Evolutionary conservation across 2,329 filamentous ascomycete genomes (phyloP), one percentile per base, ranked within the genome.

Genomic region (Stemphylium lycopersici): DNA sequence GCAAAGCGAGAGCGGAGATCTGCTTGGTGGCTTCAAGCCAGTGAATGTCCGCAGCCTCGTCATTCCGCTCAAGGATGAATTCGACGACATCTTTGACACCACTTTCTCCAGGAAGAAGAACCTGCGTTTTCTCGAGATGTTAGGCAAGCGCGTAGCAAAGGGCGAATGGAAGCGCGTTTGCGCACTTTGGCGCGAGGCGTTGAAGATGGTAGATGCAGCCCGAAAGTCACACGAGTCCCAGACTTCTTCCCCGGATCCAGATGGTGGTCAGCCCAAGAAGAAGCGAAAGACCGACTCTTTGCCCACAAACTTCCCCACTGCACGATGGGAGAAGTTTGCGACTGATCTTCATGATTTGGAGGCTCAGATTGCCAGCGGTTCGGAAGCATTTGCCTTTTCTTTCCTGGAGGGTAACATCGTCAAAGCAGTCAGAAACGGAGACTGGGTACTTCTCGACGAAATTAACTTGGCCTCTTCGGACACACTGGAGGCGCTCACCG

Each of bases 391-490:
- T 73, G 91, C 93, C 0, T 99, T 99, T 76, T 91, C 91, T 0
- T 99, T 99, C 70, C 85, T 98, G 0, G 95, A 99, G 75, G 93
- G 95, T 58, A 96, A 96, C 67, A 90, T 99, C 58, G 89, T 99
- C 52, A 96, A 96, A 76, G 95, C 96, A n/a, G 87, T 93, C 20
- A 85, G 93, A 36, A 96, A 97, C 69, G 95, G 95, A 6, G 92
- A 97, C 74, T 99, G 95, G 95, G 90, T 99, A 24, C 82, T 99
- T 15, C 83, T 98, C 22, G 95, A 99, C 71, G 95, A 99, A 75
- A 96, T 99, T 68, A 99, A 99, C 71, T 79, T 99, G 58, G 95
- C 95, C 5, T 93, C 93, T 0, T 88, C 95, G 0, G 96, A 99
- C 71, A 98, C 95, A 0, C 79, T 99, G 3, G 95, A 99, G 75